A percentile compares a stretch with the other conserved stretches of the same genome.
Evolutionary conservation across 805 yeast species (phyloP).

Genomic region (Zygoascus flipseniorum): DNA sequence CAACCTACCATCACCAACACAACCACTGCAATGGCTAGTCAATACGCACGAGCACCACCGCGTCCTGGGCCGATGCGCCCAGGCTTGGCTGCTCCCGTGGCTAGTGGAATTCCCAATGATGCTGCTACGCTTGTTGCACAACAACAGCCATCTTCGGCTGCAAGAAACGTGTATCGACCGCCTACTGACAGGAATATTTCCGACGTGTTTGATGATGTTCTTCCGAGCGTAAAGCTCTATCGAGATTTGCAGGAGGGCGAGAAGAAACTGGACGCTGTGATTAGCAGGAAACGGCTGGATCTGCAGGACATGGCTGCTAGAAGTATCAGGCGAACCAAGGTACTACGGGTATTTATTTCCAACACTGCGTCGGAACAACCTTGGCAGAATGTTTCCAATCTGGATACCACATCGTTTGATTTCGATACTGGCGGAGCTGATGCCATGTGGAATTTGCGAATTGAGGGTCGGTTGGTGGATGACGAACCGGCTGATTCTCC

Average conservation of each 20-base stretch:
- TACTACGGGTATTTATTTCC: constrained; percentile 71
- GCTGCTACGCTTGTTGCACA: background rate
- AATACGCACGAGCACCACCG: background rate
- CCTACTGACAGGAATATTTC: constrained; percentile 52
- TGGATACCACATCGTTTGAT: constrained; percentile 25
- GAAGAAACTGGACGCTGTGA: constrained; percentile 65
- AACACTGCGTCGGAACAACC: constrained; percentile 80
- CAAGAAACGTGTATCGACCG: constrained; percentile 12
- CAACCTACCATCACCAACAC: background rate
- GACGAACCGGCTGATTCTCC: constrained; percentile 41
- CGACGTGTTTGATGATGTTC: constrained; percentile 33
- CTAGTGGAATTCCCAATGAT: background rate
- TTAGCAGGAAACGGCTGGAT: constrained; percentile 77
- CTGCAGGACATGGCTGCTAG: constrained; percentile 59
- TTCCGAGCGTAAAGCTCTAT: constrained; percentile 69
- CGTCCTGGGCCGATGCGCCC: background rate
- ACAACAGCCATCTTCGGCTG: constrained; percentile 5
- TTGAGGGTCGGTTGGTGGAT: constrained; percentile 74
- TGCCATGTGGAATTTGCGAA: constrained; percentile 72
- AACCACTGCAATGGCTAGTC: background rate
- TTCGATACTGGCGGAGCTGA: constrained; percentile 22
- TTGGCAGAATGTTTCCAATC: constrained; percentile 55
- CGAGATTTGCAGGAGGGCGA: constrained; percentile 74
- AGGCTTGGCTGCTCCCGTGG: background rate
- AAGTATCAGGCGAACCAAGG: constrained; percentile 43